Evolutionary conservation across 805 yeast species (phyloP).

Genomic region (Saccharomyces eubayanus): DNA sequence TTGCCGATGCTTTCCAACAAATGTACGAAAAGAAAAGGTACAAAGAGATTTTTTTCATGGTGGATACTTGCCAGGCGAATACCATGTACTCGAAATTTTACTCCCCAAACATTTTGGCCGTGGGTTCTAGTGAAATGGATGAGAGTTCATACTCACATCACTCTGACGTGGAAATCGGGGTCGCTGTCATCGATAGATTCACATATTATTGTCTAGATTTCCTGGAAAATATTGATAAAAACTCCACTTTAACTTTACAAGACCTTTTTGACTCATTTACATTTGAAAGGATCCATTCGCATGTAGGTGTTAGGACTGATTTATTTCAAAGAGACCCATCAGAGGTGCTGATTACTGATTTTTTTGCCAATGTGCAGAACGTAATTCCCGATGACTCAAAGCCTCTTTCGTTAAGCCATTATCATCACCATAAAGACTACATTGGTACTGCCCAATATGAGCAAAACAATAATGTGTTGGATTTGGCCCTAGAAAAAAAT

Average conservation of each 20-base stretch:
- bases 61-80: slow-evolving; percentile 98
- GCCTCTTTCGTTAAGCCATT: background rate
- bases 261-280: slow-evolving; percentile 82
- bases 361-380: slow-evolving; percentile 86
- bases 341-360: slow-evolving; percentile 78
- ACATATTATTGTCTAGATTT: slow-evolving; percentile 87
- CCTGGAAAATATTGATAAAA: slow-evolving; percentile 71
- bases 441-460: background rate
- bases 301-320: slow-evolving; percentile 88
- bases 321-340: slow-evolving; percentile 51
- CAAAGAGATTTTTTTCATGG: slow-evolving; percentile 93
- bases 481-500: slow-evolving; percentile 4
- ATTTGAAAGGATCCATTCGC: slow-evolving; percentile 77
- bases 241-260: slow-evolving; percentile 65
- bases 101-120: slow-evolving; percentile 86
- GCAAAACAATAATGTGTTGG: slow-evolving; percentile 1
- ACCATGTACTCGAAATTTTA: slow-evolving; percentile 91
- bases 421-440: background rate
- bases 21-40: slow-evolving; percentile 94
- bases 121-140: slow-evolving; percentile 81
- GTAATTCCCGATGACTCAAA: slow-evolving; percentile 47
- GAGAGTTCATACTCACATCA: slow-evolving; percentile 94
- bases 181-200: slow-evolving; percentile 94
- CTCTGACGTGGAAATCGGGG: slow-evolving; percentile 92
- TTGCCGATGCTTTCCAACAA: slow-evolving; percentile 94